Base-by-base conservation (phyloP, 352 stramenopile genomes). In the Albugo laibachii region DNA sequence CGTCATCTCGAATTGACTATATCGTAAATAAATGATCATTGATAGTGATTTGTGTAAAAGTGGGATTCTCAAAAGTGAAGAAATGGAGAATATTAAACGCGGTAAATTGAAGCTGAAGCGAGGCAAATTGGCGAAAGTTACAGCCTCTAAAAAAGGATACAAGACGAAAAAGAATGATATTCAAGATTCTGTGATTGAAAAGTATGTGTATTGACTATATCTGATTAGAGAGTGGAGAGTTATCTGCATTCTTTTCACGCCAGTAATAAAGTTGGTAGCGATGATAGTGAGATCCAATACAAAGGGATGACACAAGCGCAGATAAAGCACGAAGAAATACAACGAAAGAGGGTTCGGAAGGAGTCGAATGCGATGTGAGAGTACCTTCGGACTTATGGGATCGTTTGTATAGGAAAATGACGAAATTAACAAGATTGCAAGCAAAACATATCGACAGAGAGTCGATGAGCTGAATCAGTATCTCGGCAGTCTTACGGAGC, bases 401-500 rank as follows among this genome's bases (percentile, higher is more conserved):
- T 8, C 8, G 24, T 31, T 31, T 8, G 11, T 13, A 15, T 47
- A 91, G 77, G 80, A 94, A 46, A 59, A 85, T 65, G 78, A 85
- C 31, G 66, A 83, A 35, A 89, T 92, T 46, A 70, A 85, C 36
- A 89, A 93, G 48, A 45, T 81, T 49, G 80, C 75, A 1, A 65
- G 63, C 35, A 88, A 88, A 57, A 95, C 83, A 27, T 93, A 95
- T 57, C 66, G 86, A 49, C 75, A 96, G 56, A 67, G 83, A 45
- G 85, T 98, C 11, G 93, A 99, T 62, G 81, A 97, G 54, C 95
- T 97, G 54, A 98, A 97, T 61, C 70, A 95, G 63, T 91, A 97
- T 48, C 69, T 99, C 11, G 72, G 83, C 35, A 87, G 78, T 36
- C 66, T 98, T 47, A 98, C 94, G 1, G 94, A 99, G 68, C 91